These are phyloP conservation scores for Gymnopus androsaceus DNA, from an alignment of 1,284 basidiomycete genomes.

Conservation along the genomic window DNA sequence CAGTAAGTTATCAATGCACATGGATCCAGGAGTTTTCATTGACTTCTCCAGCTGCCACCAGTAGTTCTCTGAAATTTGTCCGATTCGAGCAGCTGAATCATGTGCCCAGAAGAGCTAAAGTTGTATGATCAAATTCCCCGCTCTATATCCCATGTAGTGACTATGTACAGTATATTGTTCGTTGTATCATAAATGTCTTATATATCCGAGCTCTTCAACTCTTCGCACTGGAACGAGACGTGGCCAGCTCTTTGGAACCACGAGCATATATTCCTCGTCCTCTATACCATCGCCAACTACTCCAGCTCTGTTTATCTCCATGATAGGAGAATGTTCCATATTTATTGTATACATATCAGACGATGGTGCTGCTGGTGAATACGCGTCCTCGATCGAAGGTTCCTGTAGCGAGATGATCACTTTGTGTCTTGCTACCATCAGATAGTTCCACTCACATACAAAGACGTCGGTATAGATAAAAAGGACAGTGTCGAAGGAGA, in stretches of 20 bases:
- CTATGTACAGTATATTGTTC: not conserved
- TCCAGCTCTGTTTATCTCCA: not conserved
- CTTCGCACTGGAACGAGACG: slow-evolving; percentile 1
- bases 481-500: not conserved
- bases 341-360: slow-evolving; percentile 5
- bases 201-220: too few species aligned
- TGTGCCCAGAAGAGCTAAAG: too few species aligned
- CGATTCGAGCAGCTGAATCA: too few species aligned
- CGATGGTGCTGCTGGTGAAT: slow-evolving; percentile 11
- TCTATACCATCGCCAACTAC: not conserved
- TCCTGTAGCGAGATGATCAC: slow-evolving; percentile 1
- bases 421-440: too few species aligned
- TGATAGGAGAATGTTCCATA: not conserved
- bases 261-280: not conserved
- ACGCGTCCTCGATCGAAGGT: not conserved
- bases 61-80: too few species aligned
- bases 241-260: not conserved
- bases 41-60: too few species aligned
- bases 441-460: not conserved
- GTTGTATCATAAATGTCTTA: too few species aligned
- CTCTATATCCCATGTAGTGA: too few species aligned
- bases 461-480: not conserved
- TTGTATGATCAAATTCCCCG: too few species aligned
- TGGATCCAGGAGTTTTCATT: too few species aligned
- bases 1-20: too few species aligned